These are phyloP conservation scores for Gracilariopsis chorda DNA, from an alignment of 23 red algal species.

Conservation along the genomic window DNA sequence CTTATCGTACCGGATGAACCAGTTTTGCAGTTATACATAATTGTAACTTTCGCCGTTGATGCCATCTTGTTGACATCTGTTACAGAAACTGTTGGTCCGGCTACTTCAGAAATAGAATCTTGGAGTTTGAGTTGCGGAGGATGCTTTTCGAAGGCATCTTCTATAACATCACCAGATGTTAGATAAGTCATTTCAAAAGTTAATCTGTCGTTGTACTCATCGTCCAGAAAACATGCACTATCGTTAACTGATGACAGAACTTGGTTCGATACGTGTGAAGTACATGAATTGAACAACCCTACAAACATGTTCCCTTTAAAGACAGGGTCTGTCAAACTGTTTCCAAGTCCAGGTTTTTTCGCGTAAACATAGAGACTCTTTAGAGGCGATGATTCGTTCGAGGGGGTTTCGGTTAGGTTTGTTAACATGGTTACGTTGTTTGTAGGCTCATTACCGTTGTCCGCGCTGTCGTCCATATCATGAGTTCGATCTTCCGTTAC, in stretches of 20 bases:
- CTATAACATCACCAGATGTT: background rate
- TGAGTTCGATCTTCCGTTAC: no score
- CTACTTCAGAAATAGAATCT: background rate
- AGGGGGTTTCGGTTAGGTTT: background rate
- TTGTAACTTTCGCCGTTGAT: background rate
- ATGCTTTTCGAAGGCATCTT: conserved; percentile 16
- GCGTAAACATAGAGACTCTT: conserved; percentile 24
- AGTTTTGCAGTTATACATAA: conserved; percentile 39
- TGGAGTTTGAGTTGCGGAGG: background rate
- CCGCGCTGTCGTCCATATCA: no score
- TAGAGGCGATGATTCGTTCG: background rate
- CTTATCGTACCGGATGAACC: background rate
- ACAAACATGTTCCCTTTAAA: conserved; percentile 31
- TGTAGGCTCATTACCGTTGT: no score
- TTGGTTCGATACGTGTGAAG: background rate
- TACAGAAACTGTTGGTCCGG: conserved; percentile 5
- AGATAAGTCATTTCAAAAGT: conserved; percentile 38
- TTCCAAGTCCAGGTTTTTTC: conserved; percentile 38
- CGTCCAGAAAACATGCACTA: conserved; percentile 33
- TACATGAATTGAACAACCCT: conserved; percentile 49
- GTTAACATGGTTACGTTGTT: no score
- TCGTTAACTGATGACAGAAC: background rate
- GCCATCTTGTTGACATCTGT: background rate
- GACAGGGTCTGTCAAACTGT: background rate
- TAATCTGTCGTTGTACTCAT: conserved; percentile 52